A percentile compares a stretch with the other conserved stretches of the same genome.
These are phyloP conservation scores for Parafenestella ontariensis DNA, from an alignment of 2,329 filamentous ascomycete species.

Conservation along the genomic window DNA sequence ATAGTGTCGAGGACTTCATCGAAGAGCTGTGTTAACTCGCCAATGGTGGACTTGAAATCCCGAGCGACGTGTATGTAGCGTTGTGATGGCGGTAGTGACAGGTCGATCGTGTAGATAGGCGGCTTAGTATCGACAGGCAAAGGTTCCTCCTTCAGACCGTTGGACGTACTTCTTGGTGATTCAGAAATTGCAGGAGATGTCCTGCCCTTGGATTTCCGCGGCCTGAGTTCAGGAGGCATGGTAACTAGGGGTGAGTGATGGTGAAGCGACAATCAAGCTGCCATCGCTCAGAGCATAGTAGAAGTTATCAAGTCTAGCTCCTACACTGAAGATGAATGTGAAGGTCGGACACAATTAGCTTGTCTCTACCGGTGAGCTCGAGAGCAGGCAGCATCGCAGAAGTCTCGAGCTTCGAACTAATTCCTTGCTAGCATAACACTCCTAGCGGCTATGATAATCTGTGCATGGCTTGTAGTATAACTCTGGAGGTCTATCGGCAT, in stretches of 20 bases:
- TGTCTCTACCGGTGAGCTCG: too few species aligned
- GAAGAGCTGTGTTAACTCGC: slow-evolving; percentile 57
- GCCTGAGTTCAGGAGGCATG: not conserved
- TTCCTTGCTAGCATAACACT: too few species aligned
- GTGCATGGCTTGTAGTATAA: too few species aligned
- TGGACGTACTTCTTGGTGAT: not conserved
- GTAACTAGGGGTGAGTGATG: not conserved
- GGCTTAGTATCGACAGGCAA: slow-evolving; percentile 5
- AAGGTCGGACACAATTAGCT: too few species aligned
- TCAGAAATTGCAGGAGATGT: not conserved
- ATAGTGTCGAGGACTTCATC: slow-evolving; percentile 54
- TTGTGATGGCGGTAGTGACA: slow-evolving; percentile 60
- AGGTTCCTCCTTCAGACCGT: not conserved
- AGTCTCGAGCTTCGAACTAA: too few species aligned
- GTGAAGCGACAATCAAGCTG: too few species aligned
- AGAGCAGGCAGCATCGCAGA: too few species aligned
- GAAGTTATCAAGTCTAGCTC: too few species aligned
- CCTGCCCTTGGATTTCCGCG: not conserved
- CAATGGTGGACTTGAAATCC: slow-evolving; percentile 55
- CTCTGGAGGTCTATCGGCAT: too few species aligned
- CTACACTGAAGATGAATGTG: too few species aligned
- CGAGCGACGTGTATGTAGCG: slow-evolving; percentile 60
- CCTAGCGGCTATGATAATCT: too few species aligned
- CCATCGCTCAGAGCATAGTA: too few species aligned
- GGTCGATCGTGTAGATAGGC: slow-evolving; percentile 59